phyloP scores from a whole-genome alignment of 2,329 filamentous ascomycete genomes.

The Spiromastix sp. region DNA sequence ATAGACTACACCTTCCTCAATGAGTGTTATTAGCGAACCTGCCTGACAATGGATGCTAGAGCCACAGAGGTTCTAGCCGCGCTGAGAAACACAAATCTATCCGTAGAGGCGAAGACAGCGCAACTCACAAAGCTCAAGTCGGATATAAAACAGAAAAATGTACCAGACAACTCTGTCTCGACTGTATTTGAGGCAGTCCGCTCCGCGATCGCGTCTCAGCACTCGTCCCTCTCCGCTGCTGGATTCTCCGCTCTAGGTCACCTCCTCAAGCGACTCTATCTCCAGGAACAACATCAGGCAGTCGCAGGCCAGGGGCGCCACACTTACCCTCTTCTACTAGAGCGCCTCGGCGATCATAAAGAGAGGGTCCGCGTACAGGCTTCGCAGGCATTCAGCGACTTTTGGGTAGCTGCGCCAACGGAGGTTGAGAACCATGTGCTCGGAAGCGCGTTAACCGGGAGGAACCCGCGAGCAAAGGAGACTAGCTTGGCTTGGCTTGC shows the following conservation, averaged over 20 bases:
- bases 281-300: slow-evolving; percentile 70
- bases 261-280: slow-evolving; percentile 71
- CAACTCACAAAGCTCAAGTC: slow-evolving; percentile 69
- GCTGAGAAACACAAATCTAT: slow-evolving; percentile 52
- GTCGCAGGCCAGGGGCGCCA: slow-evolving; percentile 57
- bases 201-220: slow-evolving; percentile 62
- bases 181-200: slow-evolving; percentile 75
- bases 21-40: slow-evolving; percentile 8
- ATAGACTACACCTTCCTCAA: slow-evolving; percentile 7
- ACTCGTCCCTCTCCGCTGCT: slow-evolving; percentile 66
- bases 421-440: slow-evolving; percentile 76
- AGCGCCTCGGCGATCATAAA: slow-evolving; percentile 79
- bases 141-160: slow-evolving; percentile 84
- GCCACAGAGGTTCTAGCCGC: slow-evolving; percentile 43
- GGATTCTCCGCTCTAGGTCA: slow-evolving; percentile 84
- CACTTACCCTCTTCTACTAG: slow-evolving; percentile 65
- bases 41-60: slow-evolving; percentile 45
- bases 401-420: slow-evolving; percentile 57
- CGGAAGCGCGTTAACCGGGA: slow-evolving; percentile 66
- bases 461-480: slow-evolving; percentile 78
- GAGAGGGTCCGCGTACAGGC: slow-evolving; percentile 73
- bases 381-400: slow-evolving; percentile 62
- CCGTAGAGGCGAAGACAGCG: slow-evolving; percentile 60
- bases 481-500: slow-evolving; percentile 75
- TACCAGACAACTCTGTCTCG: slow-evolving; percentile 60